A percentile compares a stretch with the other conserved stretches of the same genome.
Conservation (phyloP, 164 flowering plant species). For the Amborella trichopoda region DNA sequence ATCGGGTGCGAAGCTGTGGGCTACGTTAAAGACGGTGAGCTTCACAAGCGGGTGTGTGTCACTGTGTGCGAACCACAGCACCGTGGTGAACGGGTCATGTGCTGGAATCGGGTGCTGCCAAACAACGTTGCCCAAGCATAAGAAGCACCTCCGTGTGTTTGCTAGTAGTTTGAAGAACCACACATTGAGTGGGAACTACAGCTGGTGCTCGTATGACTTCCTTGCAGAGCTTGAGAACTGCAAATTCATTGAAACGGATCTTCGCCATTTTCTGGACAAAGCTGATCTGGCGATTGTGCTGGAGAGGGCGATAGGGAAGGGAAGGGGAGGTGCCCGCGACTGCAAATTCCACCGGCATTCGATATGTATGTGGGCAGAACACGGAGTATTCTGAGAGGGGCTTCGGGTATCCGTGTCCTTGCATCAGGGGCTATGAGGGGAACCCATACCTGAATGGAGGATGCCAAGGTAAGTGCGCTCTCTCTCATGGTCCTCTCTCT, state of each 20-base stretch:
- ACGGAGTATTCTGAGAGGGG: constrained; percentile 13
- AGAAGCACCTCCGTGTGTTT: too few species aligned
- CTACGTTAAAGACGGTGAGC: neutral
- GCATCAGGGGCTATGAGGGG: constrained; percentile 33
- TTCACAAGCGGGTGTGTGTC: constrained; percentile 1
- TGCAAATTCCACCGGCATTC: neutral
- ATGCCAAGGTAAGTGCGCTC: constrained; percentile 16
- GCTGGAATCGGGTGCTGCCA: constrained; percentile 7
- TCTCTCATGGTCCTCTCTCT: too few species aligned
- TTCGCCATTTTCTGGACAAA: neutral
- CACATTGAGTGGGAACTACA: neutral
- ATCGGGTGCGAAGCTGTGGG: constrained; percentile 5
- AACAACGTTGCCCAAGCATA: too few species aligned
- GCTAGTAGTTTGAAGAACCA: neutral
- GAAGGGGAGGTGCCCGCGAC: constrained; percentile 18
- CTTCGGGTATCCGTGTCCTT: constrained; percentile 33
- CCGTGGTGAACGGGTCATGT: neutral
- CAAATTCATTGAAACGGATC: neutral
- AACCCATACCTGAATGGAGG: constrained; percentile 40
- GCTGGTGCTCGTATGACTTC: constrained; percentile 4
- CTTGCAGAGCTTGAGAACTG: constrained; percentile 2
- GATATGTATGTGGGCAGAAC: constrained; percentile 13
- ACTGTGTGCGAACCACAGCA: neutral
- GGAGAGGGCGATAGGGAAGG: constrained; percentile 31
- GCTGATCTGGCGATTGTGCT: constrained; percentile 9